A percentile compares a stretch with the other conserved stretches of the same genome.
These are phyloP conservation scores for Marasmius sp. DNA, from an alignment of 1,284 basidiomycete genomes.

Conservation along the genomic window DNA sequence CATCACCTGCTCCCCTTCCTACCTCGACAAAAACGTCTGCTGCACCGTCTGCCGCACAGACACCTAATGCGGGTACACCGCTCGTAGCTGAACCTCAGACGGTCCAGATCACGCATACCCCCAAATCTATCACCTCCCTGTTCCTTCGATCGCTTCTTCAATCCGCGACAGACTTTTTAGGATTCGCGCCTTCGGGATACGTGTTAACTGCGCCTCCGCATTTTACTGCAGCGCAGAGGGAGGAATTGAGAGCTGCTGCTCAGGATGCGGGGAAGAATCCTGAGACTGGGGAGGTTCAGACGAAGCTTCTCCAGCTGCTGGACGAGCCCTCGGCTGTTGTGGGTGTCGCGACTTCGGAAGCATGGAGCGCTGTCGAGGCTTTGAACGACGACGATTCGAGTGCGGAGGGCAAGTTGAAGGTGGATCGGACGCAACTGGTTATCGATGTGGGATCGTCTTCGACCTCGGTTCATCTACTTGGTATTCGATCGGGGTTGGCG, in stretches of 20 bases:
- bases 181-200: constrained; percentile 77
- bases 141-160: constrained; percentile 86
- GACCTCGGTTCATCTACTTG: constrained; percentile 59
- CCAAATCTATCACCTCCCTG: constrained; percentile 63
- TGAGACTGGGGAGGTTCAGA: neutral
- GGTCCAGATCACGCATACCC: constrained; percentile 56
- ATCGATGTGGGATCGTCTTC: constrained; percentile 74
- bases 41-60: constrained; percentile 73
- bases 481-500: constrained; percentile 66
- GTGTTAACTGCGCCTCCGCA: constrained; percentile 84
- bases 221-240: constrained; percentile 72
- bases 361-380: constrained; percentile 32
- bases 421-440: constrained; percentile 68
- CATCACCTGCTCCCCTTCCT: constrained; percentile 63
- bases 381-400: neutral
- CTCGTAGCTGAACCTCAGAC: constrained; percentile 70
- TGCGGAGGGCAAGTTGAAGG: constrained; percentile 29
- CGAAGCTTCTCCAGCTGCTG: constrained; percentile 82
- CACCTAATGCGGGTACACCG: constrained; percentile 76
- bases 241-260: constrained; percentile 74
- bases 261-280: constrained; percentile 63
- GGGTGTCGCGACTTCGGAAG: constrained; percentile 50
- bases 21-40: constrained; percentile 61
- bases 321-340: constrained; percentile 84
- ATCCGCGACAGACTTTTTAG: constrained; percentile 93